A percentile compares a stretch with the other conserved stretches of the same genome.
phyloP scores from a whole-genome alignment of 2,329 filamentous ascomycete species.

The Rhynchosporium graminicola region DNA sequence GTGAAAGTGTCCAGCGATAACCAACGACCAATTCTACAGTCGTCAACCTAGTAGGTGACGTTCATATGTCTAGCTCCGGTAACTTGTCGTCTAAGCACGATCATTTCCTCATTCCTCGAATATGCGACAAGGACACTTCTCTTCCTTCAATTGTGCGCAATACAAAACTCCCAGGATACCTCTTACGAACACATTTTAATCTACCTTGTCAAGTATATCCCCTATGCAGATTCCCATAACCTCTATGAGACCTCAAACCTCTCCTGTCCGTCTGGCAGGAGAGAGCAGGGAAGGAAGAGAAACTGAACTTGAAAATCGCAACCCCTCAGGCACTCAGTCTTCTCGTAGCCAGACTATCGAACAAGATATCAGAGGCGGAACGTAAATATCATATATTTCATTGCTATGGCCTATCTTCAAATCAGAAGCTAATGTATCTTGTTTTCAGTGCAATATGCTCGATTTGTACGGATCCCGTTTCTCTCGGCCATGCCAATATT shows the following conservation, averaged over 20 bases:
- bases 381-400: constrained; percentile 9
- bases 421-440: not conserved
- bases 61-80: not conserved
- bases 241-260: not conserved
- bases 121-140: no score
- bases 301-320: constrained; percentile 3
- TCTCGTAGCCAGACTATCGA: constrained; percentile 14
- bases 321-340: not conserved
- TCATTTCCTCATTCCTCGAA: not conserved
- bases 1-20: not conserved
- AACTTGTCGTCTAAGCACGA: not conserved
- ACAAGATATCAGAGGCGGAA: constrained; percentile 22
- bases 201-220: not conserved
- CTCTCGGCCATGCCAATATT: not conserved
- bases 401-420: not conserved
- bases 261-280: not conserved
- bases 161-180: no score
- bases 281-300: not conserved
- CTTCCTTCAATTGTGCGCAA: no score
- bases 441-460: constrained; percentile 16
- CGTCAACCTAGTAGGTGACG: not conserved
- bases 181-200: no score
- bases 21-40: not conserved
- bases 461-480: constrained; percentile 19
- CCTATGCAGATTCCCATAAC: not conserved